Conservation (phyloP, 2,329 filamentous ascomycete genomes). For the Xylariaceae sp. region DNA sequence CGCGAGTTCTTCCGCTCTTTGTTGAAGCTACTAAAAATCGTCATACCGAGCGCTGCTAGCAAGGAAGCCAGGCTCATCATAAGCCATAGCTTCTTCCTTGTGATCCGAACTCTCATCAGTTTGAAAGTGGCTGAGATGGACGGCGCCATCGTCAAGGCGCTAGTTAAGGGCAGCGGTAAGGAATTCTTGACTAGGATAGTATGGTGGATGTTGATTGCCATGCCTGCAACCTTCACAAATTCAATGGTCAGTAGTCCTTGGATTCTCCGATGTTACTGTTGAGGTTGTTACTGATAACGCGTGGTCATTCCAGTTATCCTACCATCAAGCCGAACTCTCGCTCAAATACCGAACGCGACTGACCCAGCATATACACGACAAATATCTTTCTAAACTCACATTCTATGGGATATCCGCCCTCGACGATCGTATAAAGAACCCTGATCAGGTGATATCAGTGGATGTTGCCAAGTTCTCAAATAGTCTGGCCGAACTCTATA, state of each 20-base stretch:
- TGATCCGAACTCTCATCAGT: slow-evolving; percentile 86
- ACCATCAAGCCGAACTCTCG: slow-evolving; percentile 92
- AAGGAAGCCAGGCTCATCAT: slow-evolving; percentile 82
- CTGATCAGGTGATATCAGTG: slow-evolving; percentile 93
- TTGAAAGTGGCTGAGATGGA: slow-evolving; percentile 95
- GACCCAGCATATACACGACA: slow-evolving; percentile 91
- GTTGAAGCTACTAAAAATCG: slow-evolving; percentile 74
- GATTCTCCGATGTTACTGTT: not conserved
- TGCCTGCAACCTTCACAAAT: slow-evolving; percentile 96
- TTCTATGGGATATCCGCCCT: slow-evolving; percentile 95
- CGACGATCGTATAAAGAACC: slow-evolving; percentile 97
- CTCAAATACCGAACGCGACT: slow-evolving; percentile 88
- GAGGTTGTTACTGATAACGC: not conserved
- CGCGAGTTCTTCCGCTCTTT: slow-evolving; percentile 75
- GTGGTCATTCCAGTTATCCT: slow-evolving; percentile 63
- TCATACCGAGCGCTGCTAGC: slow-evolving; percentile 84
- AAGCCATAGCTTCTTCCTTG: slow-evolving; percentile 89
- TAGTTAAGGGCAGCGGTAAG: slow-evolving; percentile 85
- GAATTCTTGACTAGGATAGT: slow-evolving; percentile 85
- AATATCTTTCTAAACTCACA: slow-evolving; percentile 94
- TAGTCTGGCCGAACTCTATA: slow-evolving; percentile 90
- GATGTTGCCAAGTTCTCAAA: slow-evolving; percentile 97
- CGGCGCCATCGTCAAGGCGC: slow-evolving; percentile 82
- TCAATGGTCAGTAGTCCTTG: slow-evolving; percentile 69
- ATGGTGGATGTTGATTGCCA: slow-evolving; percentile 98